These are phyloP conservation scores for Serendipita sp. DNA, from an alignment of 768 basidiomycete genomes.

Conservation along the genomic window DNA sequence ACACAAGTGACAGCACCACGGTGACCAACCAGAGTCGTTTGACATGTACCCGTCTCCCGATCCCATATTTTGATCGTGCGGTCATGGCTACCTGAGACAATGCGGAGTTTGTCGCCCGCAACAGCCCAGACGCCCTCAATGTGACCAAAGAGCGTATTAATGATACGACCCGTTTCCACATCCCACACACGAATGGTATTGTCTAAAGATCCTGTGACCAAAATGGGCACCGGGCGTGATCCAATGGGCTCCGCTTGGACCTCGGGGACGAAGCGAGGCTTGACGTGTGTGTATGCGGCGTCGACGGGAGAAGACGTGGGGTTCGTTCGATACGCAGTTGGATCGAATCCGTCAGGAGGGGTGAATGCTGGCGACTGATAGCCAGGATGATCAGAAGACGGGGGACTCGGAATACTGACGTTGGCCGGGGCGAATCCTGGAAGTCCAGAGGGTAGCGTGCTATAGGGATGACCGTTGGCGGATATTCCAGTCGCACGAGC, in stretches of 20 bases:
- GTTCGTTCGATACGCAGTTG: slow-evolving; percentile 8
- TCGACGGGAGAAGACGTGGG: slow-evolving; percentile 9
- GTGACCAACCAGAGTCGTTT: slow-evolving; percentile 83
- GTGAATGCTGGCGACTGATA: neutral
- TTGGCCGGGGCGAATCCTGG: slow-evolving; percentile 13
- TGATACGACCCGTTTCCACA: slow-evolving; percentile 63
- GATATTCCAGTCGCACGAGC: neutral
- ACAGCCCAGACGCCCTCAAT: slow-evolving; percentile 98
- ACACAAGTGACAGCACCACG: slow-evolving; percentile 87
- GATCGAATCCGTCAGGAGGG: slow-evolving; percentile 9
- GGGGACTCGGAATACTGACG: slow-evolving; percentile 12
- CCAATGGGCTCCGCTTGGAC: neutral
- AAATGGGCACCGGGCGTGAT: slow-evolving; percentile 33
- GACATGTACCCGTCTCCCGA: slow-evolving; percentile 74
- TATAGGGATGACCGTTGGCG: slow-evolving; percentile 10
- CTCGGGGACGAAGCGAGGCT: slow-evolving; percentile 8
- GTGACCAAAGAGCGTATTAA: slow-evolving; percentile 84
- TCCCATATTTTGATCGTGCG: slow-evolving; percentile 98
- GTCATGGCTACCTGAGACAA: slow-evolving; percentile 90
- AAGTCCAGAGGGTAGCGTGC: slow-evolving; percentile 10
- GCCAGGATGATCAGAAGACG: slow-evolving; percentile 11
- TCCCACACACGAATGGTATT: slow-evolving; percentile 97
- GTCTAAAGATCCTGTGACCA: slow-evolving; percentile 83
- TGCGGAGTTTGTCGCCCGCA: slow-evolving; percentile 75
- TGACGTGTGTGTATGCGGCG: slow-evolving; percentile 4